Conservation (phyloP, 2,329 filamentous ascomycete genomes). For the Drechslerella dactyloides region DNA sequence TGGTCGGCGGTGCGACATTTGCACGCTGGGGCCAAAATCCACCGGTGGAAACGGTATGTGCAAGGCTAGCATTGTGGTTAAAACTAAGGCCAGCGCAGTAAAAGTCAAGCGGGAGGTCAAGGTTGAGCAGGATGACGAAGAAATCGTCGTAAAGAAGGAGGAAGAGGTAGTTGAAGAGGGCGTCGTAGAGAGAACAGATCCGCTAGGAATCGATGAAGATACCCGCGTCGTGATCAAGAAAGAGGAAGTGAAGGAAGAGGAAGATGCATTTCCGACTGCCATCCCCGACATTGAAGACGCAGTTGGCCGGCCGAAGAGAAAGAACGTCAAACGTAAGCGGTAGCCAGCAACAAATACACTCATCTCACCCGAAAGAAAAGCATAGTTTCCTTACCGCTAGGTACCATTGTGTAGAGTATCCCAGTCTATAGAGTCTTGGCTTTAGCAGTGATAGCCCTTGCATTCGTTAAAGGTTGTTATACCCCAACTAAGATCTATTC, state of each 20-base stretch:
- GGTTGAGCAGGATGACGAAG: conserved; percentile 54
- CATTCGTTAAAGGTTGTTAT: too few species aligned
- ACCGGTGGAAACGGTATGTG: conserved; percentile 73
- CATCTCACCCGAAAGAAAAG: too few species aligned
- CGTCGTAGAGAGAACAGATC: conserved; percentile 52
- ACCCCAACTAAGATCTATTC: too few species aligned
- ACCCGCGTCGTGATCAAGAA: conserved; percentile 58
- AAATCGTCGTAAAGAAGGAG: conserved; percentile 4
- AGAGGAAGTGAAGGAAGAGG: conserved; percentile 54
- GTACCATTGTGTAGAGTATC: too few species aligned
- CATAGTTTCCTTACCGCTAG: too few species aligned
- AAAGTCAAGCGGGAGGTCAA: conserved; percentile 57
- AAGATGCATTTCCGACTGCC: conserved; percentile 11
- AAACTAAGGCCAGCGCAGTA: conserved; percentile 58
- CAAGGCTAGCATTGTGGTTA: conserved; percentile 71
- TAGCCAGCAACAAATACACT: conserved; percentile 1
- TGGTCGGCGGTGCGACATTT: conserved; percentile 81
- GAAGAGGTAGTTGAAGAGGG: conserved; percentile 57
- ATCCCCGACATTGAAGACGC: conserved; percentile 47
- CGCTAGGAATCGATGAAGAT: conserved; percentile 53
- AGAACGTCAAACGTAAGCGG: conserved; percentile 37
- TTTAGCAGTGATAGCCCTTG: too few species aligned
- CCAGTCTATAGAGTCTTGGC: too few species aligned
- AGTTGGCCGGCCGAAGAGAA: conserved; percentile 31
- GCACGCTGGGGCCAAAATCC: conserved; percentile 67